These are phyloP conservation scores for Adansonia madagascariensis DNA, from an alignment of 441 rosid genomes.

Conservation along the genomic window DNA sequence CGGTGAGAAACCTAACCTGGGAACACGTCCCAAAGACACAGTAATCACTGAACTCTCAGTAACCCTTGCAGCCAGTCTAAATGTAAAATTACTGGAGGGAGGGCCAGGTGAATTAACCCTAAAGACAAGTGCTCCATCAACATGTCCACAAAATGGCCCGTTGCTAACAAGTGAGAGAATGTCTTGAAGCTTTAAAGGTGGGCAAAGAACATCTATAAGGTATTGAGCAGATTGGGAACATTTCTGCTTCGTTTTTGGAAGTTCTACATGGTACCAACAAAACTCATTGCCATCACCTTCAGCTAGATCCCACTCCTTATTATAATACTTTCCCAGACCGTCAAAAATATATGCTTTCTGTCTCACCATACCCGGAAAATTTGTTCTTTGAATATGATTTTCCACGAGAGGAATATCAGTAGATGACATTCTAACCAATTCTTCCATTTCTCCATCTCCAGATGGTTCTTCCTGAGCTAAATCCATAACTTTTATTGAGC, in stretches of 20 bases:
- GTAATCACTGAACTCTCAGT: conserved; percentile 85
- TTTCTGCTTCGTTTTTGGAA: conserved; percentile 78
- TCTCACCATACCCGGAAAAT: conserved; percentile 71
- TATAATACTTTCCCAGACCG: conserved; percentile 68
- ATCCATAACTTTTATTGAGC: too few species aligned
- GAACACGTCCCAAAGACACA: conserved; percentile 88
- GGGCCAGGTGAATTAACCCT: conserved; percentile 94
- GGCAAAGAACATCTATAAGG: conserved; percentile 88
- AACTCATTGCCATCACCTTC: conserved; percentile 78
- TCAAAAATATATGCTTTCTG: conserved; percentile 85
- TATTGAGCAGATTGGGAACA: conserved; percentile 84
- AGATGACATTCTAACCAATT: conserved; percentile 46
- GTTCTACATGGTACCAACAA: conserved; percentile 95
- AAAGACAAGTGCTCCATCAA: conserved; percentile 90
- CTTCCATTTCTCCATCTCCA: conserved; percentile 52
- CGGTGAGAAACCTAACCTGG: conserved; percentile 85
- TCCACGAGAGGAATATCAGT: conserved; percentile 36
- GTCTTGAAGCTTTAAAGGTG: conserved; percentile 87
- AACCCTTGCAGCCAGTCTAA: conserved; percentile 86
- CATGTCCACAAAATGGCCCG: conserved; percentile 89
- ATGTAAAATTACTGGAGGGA: conserved; percentile 70
- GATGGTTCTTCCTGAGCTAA: conserved; percentile 42
- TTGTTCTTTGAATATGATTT: conserved; percentile 33
- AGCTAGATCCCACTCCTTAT: conserved; percentile 81
- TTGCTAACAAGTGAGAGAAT: conserved; percentile 92